A percentile compares a stretch with the other conserved stretches of the same genome.
Conservation (phyloP, 169 alveolate genomes). For the Eimeria sp. region DNA sequence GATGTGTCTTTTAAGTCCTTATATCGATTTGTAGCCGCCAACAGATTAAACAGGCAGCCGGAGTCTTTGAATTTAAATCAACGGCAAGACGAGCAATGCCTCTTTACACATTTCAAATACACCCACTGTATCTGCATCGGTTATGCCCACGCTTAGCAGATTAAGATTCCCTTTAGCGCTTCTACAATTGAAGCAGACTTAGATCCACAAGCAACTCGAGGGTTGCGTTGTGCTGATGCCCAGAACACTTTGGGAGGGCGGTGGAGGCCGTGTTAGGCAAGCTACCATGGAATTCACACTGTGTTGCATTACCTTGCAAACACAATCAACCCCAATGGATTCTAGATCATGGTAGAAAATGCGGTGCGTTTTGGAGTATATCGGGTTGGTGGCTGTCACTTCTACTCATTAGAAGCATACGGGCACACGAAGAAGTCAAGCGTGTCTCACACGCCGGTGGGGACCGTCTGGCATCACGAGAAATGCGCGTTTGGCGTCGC, state of each 20-base stretch:
- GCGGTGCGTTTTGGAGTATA: background rate
- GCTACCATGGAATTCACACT: background rate
- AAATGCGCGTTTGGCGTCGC: background rate
- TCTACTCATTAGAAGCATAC: background rate
- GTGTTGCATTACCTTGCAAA: background rate
- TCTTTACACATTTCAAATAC: background rate
- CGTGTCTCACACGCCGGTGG: background rate
- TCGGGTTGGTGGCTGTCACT: background rate
- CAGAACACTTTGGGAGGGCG: background rate
- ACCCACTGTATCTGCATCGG: background rate
- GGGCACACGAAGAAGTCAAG: background rate
- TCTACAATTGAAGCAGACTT: background rate
- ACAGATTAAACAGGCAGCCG: background rate
- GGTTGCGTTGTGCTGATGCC: background rate
- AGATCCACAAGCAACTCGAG: background rate
- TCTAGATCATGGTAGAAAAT: background rate
- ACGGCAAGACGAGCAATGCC: background rate
- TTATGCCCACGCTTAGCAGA: background rate
- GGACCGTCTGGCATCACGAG: background rate
- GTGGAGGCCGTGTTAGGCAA: background rate
- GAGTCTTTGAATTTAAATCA: background rate
- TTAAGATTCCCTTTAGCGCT: background rate
- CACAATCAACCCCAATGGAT: background rate
- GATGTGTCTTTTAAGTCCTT: background rate
- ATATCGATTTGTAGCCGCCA: background rate